Evolutionary conservation across 495 filamentous ascomycete genomes (phyloP), one percentile per base, ranked within the genome.

Genomic region (Staphylotrichum tortipilum): DNA sequence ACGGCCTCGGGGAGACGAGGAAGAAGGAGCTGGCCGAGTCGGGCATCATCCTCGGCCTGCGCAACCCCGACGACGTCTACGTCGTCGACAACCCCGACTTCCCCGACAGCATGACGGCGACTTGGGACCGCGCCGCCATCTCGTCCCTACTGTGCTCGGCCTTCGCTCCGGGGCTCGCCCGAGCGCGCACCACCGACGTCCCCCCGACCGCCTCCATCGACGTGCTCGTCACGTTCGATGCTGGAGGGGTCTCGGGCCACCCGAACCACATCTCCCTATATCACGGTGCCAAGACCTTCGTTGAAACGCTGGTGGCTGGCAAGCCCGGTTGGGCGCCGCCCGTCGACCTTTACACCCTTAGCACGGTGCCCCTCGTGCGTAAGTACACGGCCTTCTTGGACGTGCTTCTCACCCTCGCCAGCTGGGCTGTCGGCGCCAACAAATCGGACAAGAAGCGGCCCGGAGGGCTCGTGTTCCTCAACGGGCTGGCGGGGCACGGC

Each of bases 231-330:
- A 97, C 92, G 7, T 98, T 98, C 64, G 92, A 98, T 68, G 55
- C 64, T 12, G 35, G 68, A 54, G 92, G 92, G 29, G 72, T 98
- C 18, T 94, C 87, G 47, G 74, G 76, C 33, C 92, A 98, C 66
- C 84, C 87, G 11, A 98, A 98, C 67, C 92, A 98, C 67, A 85
- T 85, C 37, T 85, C 86, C 3, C 78, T 95, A 0, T 88, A 88
- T 61, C 76, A 86, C 57, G 92, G 91, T 35, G 88, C 89, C 8
- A 69, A 76, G n/a, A 61, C 75, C 24, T 98, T 90, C 64, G 65
- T 85, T 22, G 71, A 67, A n/a, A 55, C 62, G 12, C 70, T 89
- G 10, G 79, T 80, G 70, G 77, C 76, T 17, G 74, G 74, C 21
- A 79, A 80, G 58, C 61, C 71, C 11, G 86, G 84, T 0, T 91